These are phyloP conservation scores for Huntiella decipiens DNA, from an alignment of 2,329 filamentous ascomycete genomes.

Conservation along the genomic window DNA sequence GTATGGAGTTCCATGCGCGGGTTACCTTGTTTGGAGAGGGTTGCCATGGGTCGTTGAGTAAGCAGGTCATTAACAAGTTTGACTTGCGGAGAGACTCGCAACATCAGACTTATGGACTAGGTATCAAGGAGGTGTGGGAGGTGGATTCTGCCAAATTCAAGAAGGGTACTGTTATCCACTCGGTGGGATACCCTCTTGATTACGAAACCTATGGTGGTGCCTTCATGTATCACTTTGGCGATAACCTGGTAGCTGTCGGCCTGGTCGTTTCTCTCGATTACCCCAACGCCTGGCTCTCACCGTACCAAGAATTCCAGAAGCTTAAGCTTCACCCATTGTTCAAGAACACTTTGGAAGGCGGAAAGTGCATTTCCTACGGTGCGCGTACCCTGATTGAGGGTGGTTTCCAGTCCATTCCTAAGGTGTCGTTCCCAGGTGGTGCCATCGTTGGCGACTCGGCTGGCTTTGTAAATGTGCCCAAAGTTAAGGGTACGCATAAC, in stretches of 20 bases:
- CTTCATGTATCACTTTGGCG: slow-evolving; percentile 99
- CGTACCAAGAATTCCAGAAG: slow-evolving; percentile 93
- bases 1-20: slow-evolving; percentile 93
- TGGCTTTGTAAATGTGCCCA: slow-evolving; percentile 91
- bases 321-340: slow-evolving; percentile 96
- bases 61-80: slow-evolving; percentile 88
- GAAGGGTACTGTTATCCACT: slow-evolving; percentile 69
- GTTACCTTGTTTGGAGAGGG: slow-evolving; percentile 87
- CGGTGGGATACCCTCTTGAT: slow-evolving; percentile 79
- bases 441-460: slow-evolving; percentile 92
- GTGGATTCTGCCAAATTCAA: slow-evolving; percentile 81
- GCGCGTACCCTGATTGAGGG: slow-evolving; percentile 84
- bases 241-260: slow-evolving; percentile 85
- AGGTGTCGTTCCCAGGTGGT: slow-evolving; percentile 88
- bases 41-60: slow-evolving; percentile 86
- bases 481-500: slow-evolving; percentile 96
- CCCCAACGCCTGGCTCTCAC: slow-evolving; percentile 86
- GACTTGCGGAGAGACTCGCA: slow-evolving; percentile 76
- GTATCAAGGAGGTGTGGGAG: slow-evolving; percentile 96
- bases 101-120: slow-evolving; percentile 86
- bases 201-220: slow-evolving; percentile 85
- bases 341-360: slow-evolving; percentile 69
- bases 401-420: slow-evolving; percentile 93
- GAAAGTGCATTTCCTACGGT: slow-evolving; percentile 93
- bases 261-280: slow-evolving; percentile 91